phyloP scores from a whole-genome alignment of 495 filamentous ascomycete genomes.

The Penicillium subrubescens region DNA sequence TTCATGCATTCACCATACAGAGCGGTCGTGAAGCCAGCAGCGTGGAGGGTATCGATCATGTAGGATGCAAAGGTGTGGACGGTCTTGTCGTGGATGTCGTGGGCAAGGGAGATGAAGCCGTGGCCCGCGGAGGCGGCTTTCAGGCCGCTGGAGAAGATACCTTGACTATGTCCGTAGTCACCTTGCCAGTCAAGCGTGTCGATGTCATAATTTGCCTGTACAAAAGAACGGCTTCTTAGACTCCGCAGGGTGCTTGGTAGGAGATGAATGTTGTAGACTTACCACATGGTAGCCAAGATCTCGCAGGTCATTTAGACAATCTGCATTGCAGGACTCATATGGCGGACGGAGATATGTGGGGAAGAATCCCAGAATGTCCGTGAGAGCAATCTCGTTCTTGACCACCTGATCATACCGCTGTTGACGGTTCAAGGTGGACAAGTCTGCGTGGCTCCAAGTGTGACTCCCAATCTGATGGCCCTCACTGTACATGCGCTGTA shows the following conservation, averaged over 20 bases:
- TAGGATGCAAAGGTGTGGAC: not conserved
- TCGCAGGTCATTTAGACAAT: not conserved
- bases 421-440: not conserved
- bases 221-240: not conserved
- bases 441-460: not conserved
- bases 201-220: not conserved
- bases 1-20: not conserved
- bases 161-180: not conserved
- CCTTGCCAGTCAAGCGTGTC: not conserved
- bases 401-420: not conserved
- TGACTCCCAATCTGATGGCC: not conserved
- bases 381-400: not conserved
- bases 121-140: not conserved
- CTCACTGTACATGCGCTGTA: not conserved
- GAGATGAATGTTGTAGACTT: not conserved
- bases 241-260: not conserved
- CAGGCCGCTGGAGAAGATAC: not conserved
- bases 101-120: not conserved
- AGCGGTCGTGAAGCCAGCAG: not conserved
- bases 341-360: not conserved
- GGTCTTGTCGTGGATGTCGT: not conserved
- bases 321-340: not conserved
- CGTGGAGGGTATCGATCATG: not conserved
- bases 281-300: not conserved
- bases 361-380: not conserved